Evolutionary conservation across 352 stramenopile genomes (phyloP), one percentile per base, ranked within the genome.

Genomic region (Paralagenidium karlingii): DNA sequence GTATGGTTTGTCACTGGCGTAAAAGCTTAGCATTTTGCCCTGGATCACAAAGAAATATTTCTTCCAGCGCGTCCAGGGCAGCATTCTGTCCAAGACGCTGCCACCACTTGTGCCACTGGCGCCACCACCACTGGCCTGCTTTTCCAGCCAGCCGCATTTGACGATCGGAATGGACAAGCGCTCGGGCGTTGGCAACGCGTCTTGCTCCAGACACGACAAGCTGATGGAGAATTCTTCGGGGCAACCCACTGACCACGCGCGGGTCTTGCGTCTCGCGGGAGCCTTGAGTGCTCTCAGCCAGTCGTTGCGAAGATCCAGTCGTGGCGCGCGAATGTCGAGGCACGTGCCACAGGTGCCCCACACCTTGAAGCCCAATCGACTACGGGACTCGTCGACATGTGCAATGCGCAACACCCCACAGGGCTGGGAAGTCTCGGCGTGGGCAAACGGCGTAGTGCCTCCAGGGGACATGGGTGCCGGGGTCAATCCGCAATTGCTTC

Each of bases 1-100:
- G 40, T 86, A 80, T n/a, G 71, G 60, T 55, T 76, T 78, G 47
- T 86, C 68, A 22, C 49, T 79, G 12, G 68, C 53, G 47, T 86
- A 83, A 47, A 83, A 86, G 40, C 63, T 74, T 24, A 86, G 27
- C 66, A 80, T 83, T 3, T 63, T 60, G 21, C 62, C 71, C 43
- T 86, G 68, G 3, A 83, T 37, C 18, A 86, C 71, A 47, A 82
- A 86, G 31, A 83, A 86, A 46, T 83, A 80, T 11, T 60, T 53
- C 28, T 70, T 65, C 71, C 68, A 85, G 25, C 71, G 55, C 22
- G 19, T 36, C n/a, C n/a, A n/a, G n/a, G n/a, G n/a, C n/a, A n/a
- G n/a, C n/a, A n/a, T n/a, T n/a, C n/a, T n/a, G n/a, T n/a, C n/a
- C 16, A 36, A 20, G 8, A 36, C 30, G n/a, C n/a, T n/a, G n/a